Percentiles rank a stretch among this genome's conserved stretches.
Evolutionary conservation across 768 basidiomycete genomes (phyloP).

Genomic region (Boletus edulis): DNA sequence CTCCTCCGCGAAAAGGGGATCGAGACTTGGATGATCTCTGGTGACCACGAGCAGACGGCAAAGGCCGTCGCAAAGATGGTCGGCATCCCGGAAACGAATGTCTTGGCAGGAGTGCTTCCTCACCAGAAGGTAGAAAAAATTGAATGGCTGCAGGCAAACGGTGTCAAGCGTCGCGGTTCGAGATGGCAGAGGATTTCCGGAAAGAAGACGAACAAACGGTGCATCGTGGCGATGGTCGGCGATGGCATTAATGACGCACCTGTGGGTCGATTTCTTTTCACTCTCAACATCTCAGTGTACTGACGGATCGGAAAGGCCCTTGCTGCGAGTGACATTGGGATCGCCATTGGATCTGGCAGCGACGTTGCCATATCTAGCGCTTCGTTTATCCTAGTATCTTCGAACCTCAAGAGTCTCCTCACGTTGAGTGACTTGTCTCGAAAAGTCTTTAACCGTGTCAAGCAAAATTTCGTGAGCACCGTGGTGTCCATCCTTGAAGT

Average conservation of each 20-base stretch:
- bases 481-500: neutral
- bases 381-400: constrained; percentile 74
- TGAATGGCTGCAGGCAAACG: constrained; percentile 49
- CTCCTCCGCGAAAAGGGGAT: constrained; percentile 52
- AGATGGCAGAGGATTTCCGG: constrained; percentile 28
- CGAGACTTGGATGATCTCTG: constrained; percentile 78
- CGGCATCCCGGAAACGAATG: constrained; percentile 63
- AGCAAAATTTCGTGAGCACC: constrained; percentile 66
- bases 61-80: constrained; percentile 64
- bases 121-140: constrained; percentile 76
- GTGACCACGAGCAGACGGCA: constrained; percentile 72
- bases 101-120: constrained; percentile 81
- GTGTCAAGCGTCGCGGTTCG: constrained; percentile 33
- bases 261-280: constrained; percentile 26
- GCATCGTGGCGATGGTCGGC: constrained; percentile 54
- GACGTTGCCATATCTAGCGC: constrained; percentile 78
- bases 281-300: neutral
- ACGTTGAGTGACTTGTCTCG: constrained; percentile 62
- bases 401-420: constrained; percentile 57
- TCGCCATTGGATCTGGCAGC: constrained; percentile 67
- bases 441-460: constrained; percentile 65
- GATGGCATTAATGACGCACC: constrained; percentile 67
- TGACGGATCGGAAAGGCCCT: constrained; percentile 40
- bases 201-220: constrained; percentile 33
- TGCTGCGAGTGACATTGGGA: constrained; percentile 55